Evolutionary conservation across 2,329 filamentous ascomycete genomes (phyloP), one percentile per base, ranked within the genome.

Genomic region (Fusarium sp.): DNA sequence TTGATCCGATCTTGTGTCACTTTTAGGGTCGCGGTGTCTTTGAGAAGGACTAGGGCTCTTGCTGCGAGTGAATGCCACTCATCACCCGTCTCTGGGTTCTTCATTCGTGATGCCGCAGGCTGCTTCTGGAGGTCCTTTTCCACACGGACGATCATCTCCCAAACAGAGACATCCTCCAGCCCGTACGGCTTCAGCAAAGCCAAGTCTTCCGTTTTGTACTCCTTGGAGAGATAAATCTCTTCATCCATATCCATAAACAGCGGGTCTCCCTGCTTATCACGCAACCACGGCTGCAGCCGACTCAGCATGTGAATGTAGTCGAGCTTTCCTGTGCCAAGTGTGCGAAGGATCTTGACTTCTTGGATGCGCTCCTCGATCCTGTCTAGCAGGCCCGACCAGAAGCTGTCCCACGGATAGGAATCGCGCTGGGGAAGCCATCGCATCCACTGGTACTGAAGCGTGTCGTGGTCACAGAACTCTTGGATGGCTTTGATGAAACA

Each of bases 381-480:
- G 6, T 78, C 34, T 9, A 78, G 68, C 4, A 84, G 39, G 1
- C 11, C 41, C 0, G 2, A 56, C 80, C 82, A 84, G 35, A 81
- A 78, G 2, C n/a, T n/a, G 25, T 76, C 78, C 73, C 77, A 79
- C 5, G 74, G 71, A 5, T 76, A 71, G 2, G 67, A 64, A 0
- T 72, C 59, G 10, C 71, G 52, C 4, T 77, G 74, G 0, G 87
- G 86, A 2, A 88, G 77, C 68, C 84, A 88, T 59, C 80, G 77
- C 82, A 85, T 84, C 87, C 87, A 88, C 5, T 79, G 72, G 66
- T 84, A 88, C 45, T 79, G 80, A 3, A 88, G 77, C 0, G 70
- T 77, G 1, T 76, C 61, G 56, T 86, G 81, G 2, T 82, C 25
- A 70, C 82, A 85, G 30, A 88, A 82, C 50, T 84, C 69, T 8